Base-by-base conservation (phyloP, 2,329 filamentous ascomycete genomes). In the Trichoderma guizhouense region DNA sequence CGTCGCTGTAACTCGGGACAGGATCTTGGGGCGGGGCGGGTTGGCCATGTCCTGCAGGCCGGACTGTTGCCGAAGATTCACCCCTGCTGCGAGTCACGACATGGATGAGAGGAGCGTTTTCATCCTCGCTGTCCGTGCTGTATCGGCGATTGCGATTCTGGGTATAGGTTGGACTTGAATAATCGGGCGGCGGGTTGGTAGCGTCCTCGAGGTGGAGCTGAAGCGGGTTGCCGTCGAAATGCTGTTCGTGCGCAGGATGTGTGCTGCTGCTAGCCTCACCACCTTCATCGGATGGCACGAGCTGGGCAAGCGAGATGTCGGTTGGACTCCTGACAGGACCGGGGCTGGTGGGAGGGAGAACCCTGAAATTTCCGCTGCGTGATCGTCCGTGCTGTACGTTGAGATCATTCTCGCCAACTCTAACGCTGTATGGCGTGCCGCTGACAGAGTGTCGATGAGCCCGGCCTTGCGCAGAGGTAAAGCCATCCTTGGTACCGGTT, bases 241-340 rank as follows among this genome's bases (percentile, higher is more conserved):
- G 74, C 30, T 72, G 64, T 32, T 75, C 75, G 34, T 77, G 74
- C 6, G 78, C 75, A 43, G 76, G 73, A 8, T 78, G 71, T 72
- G 64, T 74, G 72, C 76, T 76, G 76, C 71, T 73, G 79, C 83
- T 74, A 76, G 78, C 81, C 71, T 94, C 93, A 78, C 94, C 93
- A n/a, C 86, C 88, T 71, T 90, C 88, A 75, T 95, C 91, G 74
- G 83, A 86, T 3, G 87, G 92, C 58, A 93, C 91, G 68, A 98
- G 87, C 77, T 95, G 94, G 32, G 95, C 93, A 62, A 99, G 88
- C 9, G 95, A 98, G 75, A 99, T 99, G 80, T 98, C 96, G 12
- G 96, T 98, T 9, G 96, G 95, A 78, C 93, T 97, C 76, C 95
- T 89, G 73, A 94, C 88, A 2, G 96, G 96, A 3, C 96, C 96